Conservation (phyloP, 2,329 filamentous ascomycete genomes). For the Fusarium napiforme region DNA sequence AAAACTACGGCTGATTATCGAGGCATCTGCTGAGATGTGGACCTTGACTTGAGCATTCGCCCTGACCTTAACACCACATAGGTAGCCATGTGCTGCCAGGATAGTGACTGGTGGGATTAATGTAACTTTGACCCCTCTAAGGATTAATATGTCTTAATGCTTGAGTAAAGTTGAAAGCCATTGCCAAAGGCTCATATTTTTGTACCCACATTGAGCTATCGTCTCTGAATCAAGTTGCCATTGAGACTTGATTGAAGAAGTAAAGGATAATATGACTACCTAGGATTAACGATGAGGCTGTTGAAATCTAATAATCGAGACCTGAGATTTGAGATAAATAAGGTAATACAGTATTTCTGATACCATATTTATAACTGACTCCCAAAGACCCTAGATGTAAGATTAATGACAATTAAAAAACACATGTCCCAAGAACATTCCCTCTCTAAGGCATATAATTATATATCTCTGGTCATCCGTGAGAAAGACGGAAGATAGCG, state of each 20-base stretch:
- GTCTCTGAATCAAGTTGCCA: neutral
- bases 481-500: constrained; percentile 10
- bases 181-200: neutral
- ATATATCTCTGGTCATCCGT: neutral
- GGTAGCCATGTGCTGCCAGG: neutral
- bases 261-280: no score
- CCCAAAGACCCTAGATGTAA: neutral
- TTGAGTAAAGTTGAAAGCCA: neutral
- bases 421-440: neutral
- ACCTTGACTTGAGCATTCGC: neutral
- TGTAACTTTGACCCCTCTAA: no score
- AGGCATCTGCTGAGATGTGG: neutral
- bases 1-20: neutral
- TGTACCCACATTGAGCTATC: neutral
- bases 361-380: no score
- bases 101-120: neutral
- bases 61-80: neutral
- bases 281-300: neutral
- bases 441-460: neutral
- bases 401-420: neutral
- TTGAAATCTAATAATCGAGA: neutral
- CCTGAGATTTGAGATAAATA: neutral
- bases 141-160: neutral
- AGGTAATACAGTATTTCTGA: neutral
- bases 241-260: neutral